Percentiles rank a stretch among this genome's conserved stretches.
These are phyloP conservation scores for Vaccinium darrowii DNA, from an alignment of 148 eudicot genomes.

Conservation along the genomic window DNA sequence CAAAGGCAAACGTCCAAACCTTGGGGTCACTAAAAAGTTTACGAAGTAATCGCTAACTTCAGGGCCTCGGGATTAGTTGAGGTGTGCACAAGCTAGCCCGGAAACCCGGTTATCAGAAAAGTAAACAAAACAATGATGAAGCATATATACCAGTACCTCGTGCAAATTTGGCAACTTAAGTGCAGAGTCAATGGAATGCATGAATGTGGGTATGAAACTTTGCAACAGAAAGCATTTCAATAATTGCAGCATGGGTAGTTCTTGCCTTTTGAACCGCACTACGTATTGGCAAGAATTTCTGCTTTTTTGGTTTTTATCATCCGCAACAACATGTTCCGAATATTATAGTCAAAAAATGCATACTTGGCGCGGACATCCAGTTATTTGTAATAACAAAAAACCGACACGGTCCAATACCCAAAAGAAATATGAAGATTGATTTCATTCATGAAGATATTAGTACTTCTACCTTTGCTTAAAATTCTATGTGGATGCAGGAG, in stretches of 20 bases:
- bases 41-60: too few species aligned
- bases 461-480: background rate
- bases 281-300: background rate
- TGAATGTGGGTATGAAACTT: background rate
- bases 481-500: background rate
- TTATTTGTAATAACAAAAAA: background rate
- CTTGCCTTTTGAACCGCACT: background rate
- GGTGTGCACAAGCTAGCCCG: background rate
- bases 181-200: background rate
- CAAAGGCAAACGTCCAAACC: too few species aligned
- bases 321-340: background rate
- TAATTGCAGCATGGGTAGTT: background rate
- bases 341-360: too few species aligned
- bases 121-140: background rate
- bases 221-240: background rate
- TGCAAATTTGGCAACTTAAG: background rate
- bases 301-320: background rate
- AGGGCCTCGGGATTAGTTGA: background rate
- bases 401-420: background rate
- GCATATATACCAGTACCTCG: background rate
- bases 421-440: background rate
- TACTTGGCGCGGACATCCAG: too few species aligned
- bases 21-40: too few species aligned
- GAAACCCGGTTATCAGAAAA: too few species aligned
- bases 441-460: background rate